Evolutionary conservation across 78 protist genomes (phyloP), one percentile per base, ranked within the genome.

Genomic region (Goniomonas avonlea): DNA sequence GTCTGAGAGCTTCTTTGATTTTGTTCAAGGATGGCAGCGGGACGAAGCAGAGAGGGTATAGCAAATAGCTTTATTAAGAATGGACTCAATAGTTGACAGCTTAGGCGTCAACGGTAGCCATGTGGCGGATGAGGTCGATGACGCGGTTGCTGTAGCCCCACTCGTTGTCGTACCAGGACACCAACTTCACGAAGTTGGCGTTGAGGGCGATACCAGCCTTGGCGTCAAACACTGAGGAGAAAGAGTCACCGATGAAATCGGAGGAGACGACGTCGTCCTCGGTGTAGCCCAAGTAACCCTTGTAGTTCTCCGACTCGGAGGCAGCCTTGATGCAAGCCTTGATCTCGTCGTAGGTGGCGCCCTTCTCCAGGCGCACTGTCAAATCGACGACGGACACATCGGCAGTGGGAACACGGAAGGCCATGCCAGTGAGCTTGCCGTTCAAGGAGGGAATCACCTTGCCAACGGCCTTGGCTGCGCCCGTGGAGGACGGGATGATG

Each of bases 121-220:
- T 76, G 89, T 92, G 74, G 38, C 48, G 35, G 43, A 89, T 37
- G 61, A 96, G 91, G 87, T 94, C 98, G 74, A 92, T 83, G 21
- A 96, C 94, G 40, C 98, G 91, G 95, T 84, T 77, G 63, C 93
- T 83, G 93, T 96, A 96, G 56, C 98, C 99, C 85, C 81, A 91
- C 90, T 96, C 99, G 88, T 96, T 96, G 88, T 96, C 99, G 85
- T 96, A 96, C 98, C 98, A 96, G 58, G 97, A 71, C 55, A 96
- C 85, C 68, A 96, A 83, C 90, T 96, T 96, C 82, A 96, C 97
- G 85, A 96, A 96, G 89, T 79, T 90, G 76, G 80, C 83, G 81
- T 82, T 92, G 76, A 96, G 91, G 4, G 88, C 18, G 82, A 96
- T 95, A 79, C 98, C 94, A 41, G 97, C 98, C 48, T 84, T 65